A percentile compares a stretch with the other conserved stretches of the same genome.
Evolutionary conservation across 306 rosid genomes (phyloP).

Genomic region (Coriaria nepalensis): DNA sequence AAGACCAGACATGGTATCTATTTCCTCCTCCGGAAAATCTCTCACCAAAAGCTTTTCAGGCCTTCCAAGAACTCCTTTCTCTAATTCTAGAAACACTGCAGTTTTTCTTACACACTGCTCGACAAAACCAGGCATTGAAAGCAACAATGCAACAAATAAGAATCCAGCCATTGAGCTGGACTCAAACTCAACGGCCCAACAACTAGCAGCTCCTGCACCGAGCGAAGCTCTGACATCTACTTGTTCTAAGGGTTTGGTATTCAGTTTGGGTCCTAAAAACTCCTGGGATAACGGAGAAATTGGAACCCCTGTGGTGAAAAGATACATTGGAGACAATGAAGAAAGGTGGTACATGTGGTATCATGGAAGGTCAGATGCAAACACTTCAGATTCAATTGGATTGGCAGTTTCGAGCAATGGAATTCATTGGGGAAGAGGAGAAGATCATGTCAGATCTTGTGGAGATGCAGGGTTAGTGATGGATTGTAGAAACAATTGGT

Average conservation of each 20-base stretch:
- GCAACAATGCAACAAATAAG: conserved; percentile 13
- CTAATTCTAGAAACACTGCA: background rate
- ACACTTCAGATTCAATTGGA: conserved; percentile 37
- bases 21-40: no score
- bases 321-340: conserved; percentile 63
- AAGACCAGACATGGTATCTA: conserved; percentile 15
- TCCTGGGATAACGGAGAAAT: conserved; percentile 61
- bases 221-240: conserved; percentile 19
- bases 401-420: conserved; percentile 79
- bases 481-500: conserved; percentile 56
- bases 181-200: conserved; percentile 16
- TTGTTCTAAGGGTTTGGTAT: conserved; percentile 41
- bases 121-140: conserved; percentile 44
- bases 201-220: conserved; percentile 4
- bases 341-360: conserved; percentile 91
- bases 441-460: conserved; percentile 32
- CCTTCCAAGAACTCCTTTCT: background rate
- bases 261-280: conserved; percentile 37
- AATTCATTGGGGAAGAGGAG: conserved; percentile 70
- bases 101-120: conserved; percentile 40
- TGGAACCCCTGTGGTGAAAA: conserved; percentile 63
- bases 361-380: conserved; percentile 36
- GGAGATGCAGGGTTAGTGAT: conserved; percentile 48
- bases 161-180: conserved; percentile 16
- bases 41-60: no score